phyloP scores from a whole-genome alignment of 2,329 filamentous ascomycete species.

The Cercospora sp. region DNA sequence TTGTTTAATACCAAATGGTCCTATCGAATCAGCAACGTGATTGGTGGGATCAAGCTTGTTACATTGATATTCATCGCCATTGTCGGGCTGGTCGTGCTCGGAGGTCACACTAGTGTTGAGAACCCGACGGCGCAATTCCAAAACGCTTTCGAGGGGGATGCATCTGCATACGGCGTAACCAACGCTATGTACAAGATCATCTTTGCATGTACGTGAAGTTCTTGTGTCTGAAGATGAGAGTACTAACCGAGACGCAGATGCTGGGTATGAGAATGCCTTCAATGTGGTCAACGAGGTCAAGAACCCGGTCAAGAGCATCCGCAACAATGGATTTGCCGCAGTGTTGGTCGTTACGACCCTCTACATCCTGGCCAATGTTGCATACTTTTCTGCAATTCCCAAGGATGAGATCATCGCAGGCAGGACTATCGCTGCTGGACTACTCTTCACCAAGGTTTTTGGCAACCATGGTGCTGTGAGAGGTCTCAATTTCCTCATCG shows the following conservation, averaged over 20 bases:
- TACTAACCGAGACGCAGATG: slow-evolving; percentile 7
- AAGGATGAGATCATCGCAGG: slow-evolving; percentile 52
- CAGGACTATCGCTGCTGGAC: slow-evolving; percentile 55
- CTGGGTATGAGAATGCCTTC: slow-evolving; percentile 55
- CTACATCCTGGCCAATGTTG: slow-evolving; percentile 60
- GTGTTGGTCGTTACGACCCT: slow-evolving; percentile 49
- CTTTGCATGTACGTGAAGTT: slow-evolving; percentile 40
- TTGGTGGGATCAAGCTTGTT: slow-evolving; percentile 61
- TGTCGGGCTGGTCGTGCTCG: slow-evolving; percentile 63
- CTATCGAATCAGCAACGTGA: slow-evolving; percentile 56
- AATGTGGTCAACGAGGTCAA: slow-evolving; percentile 63
- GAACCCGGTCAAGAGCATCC: slow-evolving; percentile 59
- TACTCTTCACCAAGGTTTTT: slow-evolving; percentile 63
- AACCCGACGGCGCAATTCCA: slow-evolving; percentile 58
- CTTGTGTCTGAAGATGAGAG: not conserved
- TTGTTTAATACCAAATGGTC: slow-evolving; percentile 60
- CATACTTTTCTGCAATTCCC: slow-evolving; percentile 59
- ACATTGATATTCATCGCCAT: slow-evolving; percentile 57
- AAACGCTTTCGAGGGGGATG: slow-evolving; percentile 55
- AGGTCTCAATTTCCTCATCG: slow-evolving; percentile 59
- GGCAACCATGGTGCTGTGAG: slow-evolving; percentile 51
- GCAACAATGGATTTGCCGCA: slow-evolving; percentile 41
- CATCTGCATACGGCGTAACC: slow-evolving; percentile 53
- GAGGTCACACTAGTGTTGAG: slow-evolving; percentile 53
- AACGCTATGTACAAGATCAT: slow-evolving; percentile 56